Conservation (phyloP, 805 yeast genomes). For the Lipomyces japonicus region DNA sequence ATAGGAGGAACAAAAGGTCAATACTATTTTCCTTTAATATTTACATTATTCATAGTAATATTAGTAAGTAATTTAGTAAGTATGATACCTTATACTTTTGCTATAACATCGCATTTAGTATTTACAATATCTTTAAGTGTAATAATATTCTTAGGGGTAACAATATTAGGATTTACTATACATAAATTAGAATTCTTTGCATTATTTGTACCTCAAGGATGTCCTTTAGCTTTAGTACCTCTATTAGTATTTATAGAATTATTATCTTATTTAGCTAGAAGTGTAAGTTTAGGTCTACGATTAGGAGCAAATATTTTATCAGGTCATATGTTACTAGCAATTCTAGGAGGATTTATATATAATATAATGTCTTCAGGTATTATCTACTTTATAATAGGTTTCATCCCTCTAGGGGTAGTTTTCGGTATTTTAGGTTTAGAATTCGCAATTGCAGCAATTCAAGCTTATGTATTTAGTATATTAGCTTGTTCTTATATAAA, state of each 20-base stretch:
- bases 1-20: slow-evolving; percentile 29
- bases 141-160: background rate
- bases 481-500: slow-evolving; percentile 32
- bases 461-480: slow-evolving; percentile 34
- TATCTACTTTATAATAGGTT: slow-evolving; percentile 6
- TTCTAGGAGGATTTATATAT: slow-evolving; percentile 34
- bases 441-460: slow-evolving; percentile 33
- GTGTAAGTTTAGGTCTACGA: slow-evolving; percentile 33
- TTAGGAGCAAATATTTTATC: slow-evolving; percentile 34
- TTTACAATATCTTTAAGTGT: slow-evolving; percentile 10
- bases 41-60: slow-evolving; percentile 31
- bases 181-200: slow-evolving; percentile 31
- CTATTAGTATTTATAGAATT: slow-evolving; percentile 34
- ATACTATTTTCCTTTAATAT: slow-evolving; percentile 30
- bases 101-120: slow-evolving; percentile 31
- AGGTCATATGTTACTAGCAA: slow-evolving; percentile 34
- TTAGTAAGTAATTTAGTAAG: slow-evolving; percentile 30
- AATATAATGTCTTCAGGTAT: slow-evolving; percentile 6
- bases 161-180: slow-evolving; percentile 6
- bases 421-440: slow-evolving; percentile 30
- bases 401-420: slow-evolving; percentile 3
- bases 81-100: slow-evolving; percentile 32
- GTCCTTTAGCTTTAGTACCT: slow-evolving; percentile 32
- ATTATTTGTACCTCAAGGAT: slow-evolving; percentile 34
- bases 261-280: slow-evolving; percentile 32